phyloP scores from a whole-genome alignment of 2,329 filamentous ascomycete species.

The Lizonia empirigonia region DNA sequence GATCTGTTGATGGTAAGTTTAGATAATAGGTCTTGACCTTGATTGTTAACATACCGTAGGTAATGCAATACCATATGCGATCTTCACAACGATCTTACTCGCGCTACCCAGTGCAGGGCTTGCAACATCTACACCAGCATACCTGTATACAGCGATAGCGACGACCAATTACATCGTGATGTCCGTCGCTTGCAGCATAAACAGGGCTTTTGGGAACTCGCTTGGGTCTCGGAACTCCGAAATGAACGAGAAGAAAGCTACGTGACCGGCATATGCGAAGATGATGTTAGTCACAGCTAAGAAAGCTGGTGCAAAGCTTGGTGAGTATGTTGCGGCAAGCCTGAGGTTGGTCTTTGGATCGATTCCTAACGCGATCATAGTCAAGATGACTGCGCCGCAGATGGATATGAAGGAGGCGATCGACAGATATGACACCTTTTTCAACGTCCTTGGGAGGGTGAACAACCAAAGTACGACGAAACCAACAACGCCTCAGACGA shows the following conservation, averaged over 20 bases:
- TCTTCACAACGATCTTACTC: conserved; percentile 62
- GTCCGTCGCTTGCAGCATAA: conserved; percentile 63
- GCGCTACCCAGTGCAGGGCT: conserved; percentile 68
- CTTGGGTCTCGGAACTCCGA: conserved; percentile 65
- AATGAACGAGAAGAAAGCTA: conserved; percentile 70
- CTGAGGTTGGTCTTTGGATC: conserved; percentile 37
- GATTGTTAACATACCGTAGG: conserved; percentile 54
- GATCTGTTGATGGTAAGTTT: conserved; percentile 49
- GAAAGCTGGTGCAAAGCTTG: conserved; percentile 27
- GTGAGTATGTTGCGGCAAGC: conserved; percentile 22
- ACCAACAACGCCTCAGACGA: conserved; percentile 67
- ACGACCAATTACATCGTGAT: conserved; percentile 68
- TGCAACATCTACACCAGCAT: conserved; percentile 63
- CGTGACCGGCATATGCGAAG: conserved; percentile 70
- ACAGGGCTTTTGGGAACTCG: conserved; percentile 66
- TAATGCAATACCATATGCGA: conserved; percentile 71
- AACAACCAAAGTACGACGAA: conserved; percentile 63
- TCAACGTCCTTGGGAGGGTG: conserved; percentile 66
- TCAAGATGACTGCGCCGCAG: conserved; percentile 65
- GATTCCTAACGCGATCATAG: conserved; percentile 68
- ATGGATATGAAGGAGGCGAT: conserved; percentile 69
- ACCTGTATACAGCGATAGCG: conserved; percentile 70
- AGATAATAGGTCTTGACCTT: not conserved
- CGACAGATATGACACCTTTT: conserved; percentile 66
- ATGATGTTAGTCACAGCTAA: conserved; percentile 62